phyloP scores from a whole-genome alignment of 192 early-diverging fungal genomes.

The Backusella sp. region DNA sequence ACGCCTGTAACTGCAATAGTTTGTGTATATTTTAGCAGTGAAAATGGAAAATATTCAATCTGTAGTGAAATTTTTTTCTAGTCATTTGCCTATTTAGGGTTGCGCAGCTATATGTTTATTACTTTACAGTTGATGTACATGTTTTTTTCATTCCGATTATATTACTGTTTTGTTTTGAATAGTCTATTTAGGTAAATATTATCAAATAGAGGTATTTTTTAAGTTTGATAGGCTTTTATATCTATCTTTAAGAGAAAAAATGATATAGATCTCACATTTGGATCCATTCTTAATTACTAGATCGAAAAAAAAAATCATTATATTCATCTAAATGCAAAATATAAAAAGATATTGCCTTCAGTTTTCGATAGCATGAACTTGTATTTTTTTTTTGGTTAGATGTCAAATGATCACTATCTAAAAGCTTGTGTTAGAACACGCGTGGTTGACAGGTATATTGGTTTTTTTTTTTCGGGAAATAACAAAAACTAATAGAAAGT shows the following conservation, averaged over 20 bases:
- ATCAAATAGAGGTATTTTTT: neutral
- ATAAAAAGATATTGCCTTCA: too few relatives aligned
- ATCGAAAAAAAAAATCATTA: too few relatives aligned
- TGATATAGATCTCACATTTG: too few relatives aligned
- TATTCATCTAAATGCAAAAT: too few relatives aligned
- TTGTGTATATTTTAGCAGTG: neutral
- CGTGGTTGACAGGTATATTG: neutral
- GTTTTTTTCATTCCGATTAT: neutral
- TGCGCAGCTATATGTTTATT: neutral
- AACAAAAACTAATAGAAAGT: too few relatives aligned
- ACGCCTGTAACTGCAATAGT: neutral
- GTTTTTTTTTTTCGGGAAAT: neutral
- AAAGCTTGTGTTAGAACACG: neutral
- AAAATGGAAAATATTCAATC: neutral
- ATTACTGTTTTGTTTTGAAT: neutral
- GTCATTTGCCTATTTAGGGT: neutral
- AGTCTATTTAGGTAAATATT: neutral
- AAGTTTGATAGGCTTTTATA: too few relatives aligned
- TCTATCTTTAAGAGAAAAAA: too few relatives aligned
- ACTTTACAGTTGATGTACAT: neutral
- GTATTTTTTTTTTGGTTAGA: neutral
- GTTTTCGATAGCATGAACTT: too few relatives aligned
- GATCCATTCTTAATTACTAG: too few relatives aligned
- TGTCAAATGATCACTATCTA: neutral
- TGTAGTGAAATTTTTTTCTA: neutral